Percentiles rank a stretch among this genome's conserved stretches.
Conservation (phyloP, 148 eudicot species). For the Silene uniflora region DNA sequence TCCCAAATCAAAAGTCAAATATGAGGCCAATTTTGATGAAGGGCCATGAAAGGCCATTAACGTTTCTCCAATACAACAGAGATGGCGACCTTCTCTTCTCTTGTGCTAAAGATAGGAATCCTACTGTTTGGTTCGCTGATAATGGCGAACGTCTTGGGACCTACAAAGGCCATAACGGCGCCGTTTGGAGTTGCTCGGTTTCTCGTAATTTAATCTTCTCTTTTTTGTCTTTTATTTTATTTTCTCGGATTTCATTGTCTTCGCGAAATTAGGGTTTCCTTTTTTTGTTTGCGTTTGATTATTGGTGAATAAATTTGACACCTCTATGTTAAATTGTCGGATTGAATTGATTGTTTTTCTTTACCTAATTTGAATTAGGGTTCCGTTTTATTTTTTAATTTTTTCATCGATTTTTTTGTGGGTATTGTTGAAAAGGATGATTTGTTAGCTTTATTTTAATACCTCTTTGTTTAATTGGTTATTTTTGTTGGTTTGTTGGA, state of each 20-base stretch:
- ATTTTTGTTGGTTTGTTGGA: too few species aligned
- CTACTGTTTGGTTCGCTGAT: slow-evolving; percentile 77
- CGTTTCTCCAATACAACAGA: slow-evolving; percentile 79
- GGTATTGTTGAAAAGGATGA: too few species aligned
- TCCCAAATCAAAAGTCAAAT: neutral
- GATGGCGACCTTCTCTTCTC: slow-evolving; percentile 66
- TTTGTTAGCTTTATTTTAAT: too few species aligned
- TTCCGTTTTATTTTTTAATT: too few species aligned
- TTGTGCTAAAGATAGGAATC: slow-evolving; percentile 72
- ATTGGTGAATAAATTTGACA: neutral
- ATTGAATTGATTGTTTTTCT: too few species aligned
- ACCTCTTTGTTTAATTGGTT: too few species aligned
- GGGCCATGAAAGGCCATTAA: slow-evolving; percentile 94
- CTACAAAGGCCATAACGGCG: slow-evolving; percentile 91
- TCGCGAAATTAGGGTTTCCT: neutral
- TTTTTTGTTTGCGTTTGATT: neutral
- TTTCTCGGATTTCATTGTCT: neutral
- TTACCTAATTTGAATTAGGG: too few species aligned
- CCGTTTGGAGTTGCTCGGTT: slow-evolving; percentile 90
- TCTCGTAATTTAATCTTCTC: slow-evolving; percentile 47
- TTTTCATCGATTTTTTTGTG: too few species aligned
- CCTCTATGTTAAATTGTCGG: too few species aligned
- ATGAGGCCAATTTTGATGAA: slow-evolving; percentile 99
- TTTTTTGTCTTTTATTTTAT: neutral
- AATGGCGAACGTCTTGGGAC: too few species aligned